Percentiles rank a stretch among this genome's conserved stretches.
These are phyloP conservation scores for Melastoma malabathricum DNA, from an alignment of 345 rosid species.

Conservation along the genomic window DNA sequence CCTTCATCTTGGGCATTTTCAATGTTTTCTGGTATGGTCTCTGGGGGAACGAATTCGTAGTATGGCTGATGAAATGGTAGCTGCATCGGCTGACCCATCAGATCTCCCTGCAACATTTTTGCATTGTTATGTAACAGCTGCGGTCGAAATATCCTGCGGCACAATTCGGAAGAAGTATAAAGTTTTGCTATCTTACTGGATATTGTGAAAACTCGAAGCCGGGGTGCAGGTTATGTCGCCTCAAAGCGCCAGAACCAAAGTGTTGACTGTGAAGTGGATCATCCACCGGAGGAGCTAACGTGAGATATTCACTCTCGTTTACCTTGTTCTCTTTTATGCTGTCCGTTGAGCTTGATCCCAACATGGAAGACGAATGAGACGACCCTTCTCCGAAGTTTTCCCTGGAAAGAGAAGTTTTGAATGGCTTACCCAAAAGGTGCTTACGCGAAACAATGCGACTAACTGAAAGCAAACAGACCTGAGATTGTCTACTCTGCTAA, in stretches of 20 bases:
- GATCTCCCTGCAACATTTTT: constrained; percentile 15
- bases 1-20: constrained; percentile 6
- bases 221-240: background rate
- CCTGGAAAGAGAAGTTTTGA: background rate
- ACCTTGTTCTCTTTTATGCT: constrained; percentile 11
- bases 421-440: background rate
- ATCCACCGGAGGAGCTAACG: constrained; percentile 31
- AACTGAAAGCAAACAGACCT: constrained; percentile 17
- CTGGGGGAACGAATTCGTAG: constrained; percentile 31
- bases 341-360: constrained; percentile 19
- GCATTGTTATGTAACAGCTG: background rate
- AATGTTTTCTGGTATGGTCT: constrained; percentile 13
- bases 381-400: constrained; percentile 19
- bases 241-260: no score
- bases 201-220: constrained; percentile 20
- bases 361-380: constrained; percentile 13
- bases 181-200: constrained; percentile 20
- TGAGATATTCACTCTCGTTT: constrained; percentile 27
- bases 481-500: constrained; percentile 14
- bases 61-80: constrained; percentile 12
- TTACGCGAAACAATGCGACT: background rate
- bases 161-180: background rate
- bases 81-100: constrained; percentile 12
- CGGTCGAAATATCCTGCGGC: background rate
- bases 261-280: constrained; percentile 3